Percentiles rank a stretch among this genome's conserved stretches.
These are phyloP conservation scores for Magnusiomyces paraingens DNA, from an alignment of 1,139 yeast species.

Conservation along the genomic window DNA sequence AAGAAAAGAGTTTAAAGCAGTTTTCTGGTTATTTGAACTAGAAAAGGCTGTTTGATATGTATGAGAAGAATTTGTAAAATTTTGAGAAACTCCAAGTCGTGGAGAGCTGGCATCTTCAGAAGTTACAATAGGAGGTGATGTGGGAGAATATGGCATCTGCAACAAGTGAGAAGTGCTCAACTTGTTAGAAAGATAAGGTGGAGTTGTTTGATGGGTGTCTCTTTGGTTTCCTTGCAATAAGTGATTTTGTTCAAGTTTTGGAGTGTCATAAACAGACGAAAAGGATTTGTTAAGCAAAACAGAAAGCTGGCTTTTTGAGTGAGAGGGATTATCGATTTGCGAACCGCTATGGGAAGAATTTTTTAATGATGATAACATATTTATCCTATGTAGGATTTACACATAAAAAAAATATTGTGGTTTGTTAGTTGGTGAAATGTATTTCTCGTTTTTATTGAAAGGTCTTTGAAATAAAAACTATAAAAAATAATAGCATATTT, in stretches of 20 bases:
- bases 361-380: background rate
- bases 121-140: background rate
- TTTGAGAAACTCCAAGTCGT: background rate
- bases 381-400: background rate
- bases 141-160: slow-evolving; percentile 2
- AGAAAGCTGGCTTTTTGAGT: too few species aligned
- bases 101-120: background rate
- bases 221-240: too few species aligned
- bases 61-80: background rate
- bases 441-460: background rate
- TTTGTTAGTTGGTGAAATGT: background rate
- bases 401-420: background rate
- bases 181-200: background rate
- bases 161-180: slow-evolving; percentile 1
- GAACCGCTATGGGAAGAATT: too few species aligned
- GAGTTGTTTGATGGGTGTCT: too few species aligned
- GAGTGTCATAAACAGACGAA: too few species aligned
- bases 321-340: too few species aligned
- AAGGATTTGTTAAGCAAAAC: too few species aligned
- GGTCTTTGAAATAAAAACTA: background rate
- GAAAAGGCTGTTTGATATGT: too few species aligned
- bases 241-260: too few species aligned
- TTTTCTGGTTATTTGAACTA: too few species aligned
- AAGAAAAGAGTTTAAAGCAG: too few species aligned
- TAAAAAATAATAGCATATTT: background rate